phyloP scores from a whole-genome alignment of 345 rosid species.

The Erodium maritimum region DNA sequence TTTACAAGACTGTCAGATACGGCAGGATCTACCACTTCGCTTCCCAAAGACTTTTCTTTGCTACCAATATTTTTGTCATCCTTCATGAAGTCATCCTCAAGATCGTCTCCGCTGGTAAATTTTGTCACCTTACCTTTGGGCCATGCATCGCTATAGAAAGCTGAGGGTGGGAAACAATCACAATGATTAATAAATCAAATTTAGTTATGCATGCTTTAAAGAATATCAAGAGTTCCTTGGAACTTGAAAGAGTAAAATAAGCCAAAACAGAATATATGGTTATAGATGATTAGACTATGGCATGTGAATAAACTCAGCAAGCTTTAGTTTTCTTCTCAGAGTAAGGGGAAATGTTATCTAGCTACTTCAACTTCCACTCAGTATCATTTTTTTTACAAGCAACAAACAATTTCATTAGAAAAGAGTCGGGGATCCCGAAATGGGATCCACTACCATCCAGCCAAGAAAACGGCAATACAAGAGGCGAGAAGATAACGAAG shows the following conservation, averaged over 20 bases:
- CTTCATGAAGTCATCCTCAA: constrained; percentile 62
- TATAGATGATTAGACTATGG: too few species aligned
- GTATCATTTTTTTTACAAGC: too few species aligned
- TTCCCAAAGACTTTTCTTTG: constrained; percentile 18
- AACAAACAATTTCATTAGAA: too few species aligned
- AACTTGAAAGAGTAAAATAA: not conserved
- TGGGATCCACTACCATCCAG: too few species aligned
- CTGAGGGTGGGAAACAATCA: constrained; percentile 22
- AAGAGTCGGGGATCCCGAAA: too few species aligned
- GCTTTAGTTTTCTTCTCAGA: too few species aligned
- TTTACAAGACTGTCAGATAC: constrained; percentile 20
- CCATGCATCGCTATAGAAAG: constrained; percentile 19
- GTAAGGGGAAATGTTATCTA: too few species aligned
- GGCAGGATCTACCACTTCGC: constrained; percentile 4
- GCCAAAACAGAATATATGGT: not conserved
- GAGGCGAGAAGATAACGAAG: too few species aligned
- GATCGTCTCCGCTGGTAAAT: constrained; percentile 73
- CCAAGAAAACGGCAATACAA: too few species aligned
- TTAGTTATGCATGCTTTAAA: too few species aligned
- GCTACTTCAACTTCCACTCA: too few species aligned
- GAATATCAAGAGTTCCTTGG: not conserved
- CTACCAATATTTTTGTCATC: constrained; percentile 19
- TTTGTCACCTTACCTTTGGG: constrained; percentile 52
- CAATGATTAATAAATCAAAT: not conserved
- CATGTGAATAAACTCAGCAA: not conserved